Base-by-base conservation (phyloP, 2,329 filamentous ascomycete genomes). In the Colletotrichum plurivorum region DNA sequence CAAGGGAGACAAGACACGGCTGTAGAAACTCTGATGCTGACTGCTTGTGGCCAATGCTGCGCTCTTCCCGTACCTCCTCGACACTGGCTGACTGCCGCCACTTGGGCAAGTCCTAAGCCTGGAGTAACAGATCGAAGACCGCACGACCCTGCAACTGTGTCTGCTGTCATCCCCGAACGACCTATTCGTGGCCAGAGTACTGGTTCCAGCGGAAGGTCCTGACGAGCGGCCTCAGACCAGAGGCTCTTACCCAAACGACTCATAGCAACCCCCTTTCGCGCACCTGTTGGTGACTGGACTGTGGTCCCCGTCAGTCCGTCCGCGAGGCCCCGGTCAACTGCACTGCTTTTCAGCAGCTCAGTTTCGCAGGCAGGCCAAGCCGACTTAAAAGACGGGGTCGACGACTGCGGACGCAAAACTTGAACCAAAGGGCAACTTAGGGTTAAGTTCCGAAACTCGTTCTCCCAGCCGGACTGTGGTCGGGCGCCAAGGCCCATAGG, bases 391-490 rank as follows among this genome's bases (percentile, higher is more conserved):
- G 86, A 87, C 84, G 84, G 84, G 82, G 87, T 83, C 87, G 82
- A 90, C 90, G 90, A 92, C 91, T 88, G 83, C 84, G 80, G 86
- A 85, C 89, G 89, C 90, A 93, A 94, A 77, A 87, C 92, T 93
- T 71, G 75, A 79, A 89, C 93, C 93, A 92, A 90, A 84, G 81
- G 78, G 84, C 82, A 84, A 84, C 88, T 93, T 97, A 97, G 95
- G 95, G 95, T 97, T 97, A 97, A 95, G 93, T 95, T 95, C 93
- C 94, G 90, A 92, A 82, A 84, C 82, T 84, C 85, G 85, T 89
- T 91, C 88, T 87, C 88, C 82, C 82, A 83, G 80, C 78, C 78
- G 76, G 78, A 76, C 80, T 79, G 82, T 81, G 78, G 77, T 78
- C 78, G 77, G 74, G 75, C 76, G 76, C 76, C 72, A 77, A 81